A percentile compares a stretch with the other conserved stretches of the same genome.
Conservation (phyloP, 495 filamentous ascomycete genomes). For the Penicillium desertorum region DNA sequence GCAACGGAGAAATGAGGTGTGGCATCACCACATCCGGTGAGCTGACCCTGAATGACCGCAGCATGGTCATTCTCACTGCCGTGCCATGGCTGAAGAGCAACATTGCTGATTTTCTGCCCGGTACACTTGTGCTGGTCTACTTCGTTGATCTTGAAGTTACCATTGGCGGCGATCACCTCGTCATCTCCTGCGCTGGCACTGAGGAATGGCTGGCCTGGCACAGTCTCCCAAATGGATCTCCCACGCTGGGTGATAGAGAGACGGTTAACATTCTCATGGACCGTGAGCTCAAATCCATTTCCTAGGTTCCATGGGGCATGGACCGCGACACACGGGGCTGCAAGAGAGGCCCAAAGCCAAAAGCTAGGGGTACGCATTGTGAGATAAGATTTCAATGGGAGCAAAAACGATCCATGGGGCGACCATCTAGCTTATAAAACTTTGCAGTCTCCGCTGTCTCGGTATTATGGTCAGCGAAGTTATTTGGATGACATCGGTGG, state of each 20-base stretch:
- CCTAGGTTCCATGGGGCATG: conserved; percentile 20
- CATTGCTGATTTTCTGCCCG: conserved; percentile 16
- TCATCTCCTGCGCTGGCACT: conserved; percentile 25
- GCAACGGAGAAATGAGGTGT: conserved; percentile 17
- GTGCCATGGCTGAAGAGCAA: conserved; percentile 8
- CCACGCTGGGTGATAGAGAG: conserved; percentile 13
- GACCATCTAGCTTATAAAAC: background rate
- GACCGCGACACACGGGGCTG: conserved; percentile 15
- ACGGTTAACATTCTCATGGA: conserved; percentile 17
- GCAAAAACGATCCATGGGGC: background rate
- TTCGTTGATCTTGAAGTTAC: conserved; percentile 29
- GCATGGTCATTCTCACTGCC: conserved; percentile 20
- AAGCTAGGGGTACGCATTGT: conserved; percentile 19
- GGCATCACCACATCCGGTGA: conserved; percentile 22
- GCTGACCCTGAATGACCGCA: conserved; percentile 19
- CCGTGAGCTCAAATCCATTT: conserved; percentile 19
- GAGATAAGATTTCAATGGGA: background rate
- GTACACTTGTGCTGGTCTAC: conserved; percentile 26
- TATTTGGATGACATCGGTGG: conserved; percentile 1
- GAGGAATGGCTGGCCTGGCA: conserved; percentile 19
- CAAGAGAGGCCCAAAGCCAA: conserved; percentile 21
- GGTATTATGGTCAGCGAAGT: background rate
- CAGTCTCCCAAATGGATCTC: conserved; percentile 25
- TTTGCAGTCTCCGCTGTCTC: background rate
- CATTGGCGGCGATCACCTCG: conserved; percentile 20